A percentile compares a stretch with the other conserved stretches of the same genome.
phyloP scores from a whole-genome alignment of 257 asterid genomes.

The Solanum chiquidenum region DNA sequence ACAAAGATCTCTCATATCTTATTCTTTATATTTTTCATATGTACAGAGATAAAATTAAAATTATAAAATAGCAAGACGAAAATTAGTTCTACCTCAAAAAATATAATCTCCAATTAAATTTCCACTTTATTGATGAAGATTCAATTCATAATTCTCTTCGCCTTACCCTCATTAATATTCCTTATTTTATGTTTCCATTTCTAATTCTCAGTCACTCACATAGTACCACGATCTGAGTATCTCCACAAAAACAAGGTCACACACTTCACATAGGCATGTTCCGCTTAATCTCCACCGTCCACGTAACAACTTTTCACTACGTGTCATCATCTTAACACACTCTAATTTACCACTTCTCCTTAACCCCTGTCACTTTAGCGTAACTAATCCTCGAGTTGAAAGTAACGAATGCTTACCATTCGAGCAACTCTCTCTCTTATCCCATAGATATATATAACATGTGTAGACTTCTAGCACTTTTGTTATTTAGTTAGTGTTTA shows the following conservation, averaged over 20 bases:
- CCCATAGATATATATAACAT: accelerated
- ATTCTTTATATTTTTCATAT: too few relatives aligned
- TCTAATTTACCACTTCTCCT: background rate
- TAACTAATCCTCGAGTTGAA: accelerated
- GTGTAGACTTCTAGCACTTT: background rate
- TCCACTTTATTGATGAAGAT: too few relatives aligned
- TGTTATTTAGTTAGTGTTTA: background rate
- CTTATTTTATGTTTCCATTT: too few relatives aligned
- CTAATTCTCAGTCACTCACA: too few relatives aligned
- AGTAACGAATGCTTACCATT: accelerated
- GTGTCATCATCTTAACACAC: background rate
- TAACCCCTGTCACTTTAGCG: background rate
- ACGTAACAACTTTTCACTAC: background rate
- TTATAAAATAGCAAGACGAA: background rate
- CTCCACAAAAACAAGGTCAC: background rate
- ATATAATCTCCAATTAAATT: background rate
- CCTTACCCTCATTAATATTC: background rate
- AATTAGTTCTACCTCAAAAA: background rate
- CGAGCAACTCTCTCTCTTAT: too few relatives aligned
- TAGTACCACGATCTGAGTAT: background rate
- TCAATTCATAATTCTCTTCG: background rate
- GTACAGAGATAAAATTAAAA: background rate
- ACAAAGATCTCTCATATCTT: background rate
- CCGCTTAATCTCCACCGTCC: background rate
- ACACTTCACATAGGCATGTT: background rate